Percentiles rank a stretch among this genome's conserved stretches.
Conservation (phyloP, 2,329 filamentous ascomycete species). For the Aspergillus chevalieri region DNA sequence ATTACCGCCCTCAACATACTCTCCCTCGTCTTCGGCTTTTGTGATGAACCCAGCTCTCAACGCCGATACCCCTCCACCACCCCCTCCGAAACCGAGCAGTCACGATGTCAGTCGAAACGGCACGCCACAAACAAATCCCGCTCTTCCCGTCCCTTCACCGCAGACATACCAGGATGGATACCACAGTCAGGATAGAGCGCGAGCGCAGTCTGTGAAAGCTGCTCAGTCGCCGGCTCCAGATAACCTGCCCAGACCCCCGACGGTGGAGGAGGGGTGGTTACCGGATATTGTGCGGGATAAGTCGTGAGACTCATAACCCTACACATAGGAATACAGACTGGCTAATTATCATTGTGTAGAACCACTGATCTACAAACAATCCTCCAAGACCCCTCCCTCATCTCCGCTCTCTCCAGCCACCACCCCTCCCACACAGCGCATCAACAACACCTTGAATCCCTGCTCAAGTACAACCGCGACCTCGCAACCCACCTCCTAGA, state of each 20-base stretch:
- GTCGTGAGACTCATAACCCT: constrained; percentile 52
- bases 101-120: constrained; percentile 62
- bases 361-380: constrained; percentile 62
- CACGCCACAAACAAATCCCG: constrained; percentile 52
- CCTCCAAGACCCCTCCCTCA: constrained; percentile 61
- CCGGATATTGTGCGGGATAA: constrained; percentile 72
- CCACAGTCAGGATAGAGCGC: constrained; percentile 12
- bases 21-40: constrained; percentile 18
- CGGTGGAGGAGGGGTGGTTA: constrained; percentile 63
- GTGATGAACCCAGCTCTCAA: constrained; percentile 33
- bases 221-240: constrained; percentile 7
- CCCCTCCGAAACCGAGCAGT: constrained; percentile 65
- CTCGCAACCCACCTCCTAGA: constrained; percentile 50
- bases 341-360: constrained; percentile 13
- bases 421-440: constrained; percentile 68
- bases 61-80: constrained; percentile 57
- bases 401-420: constrained; percentile 67
- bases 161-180: constrained; percentile 14
- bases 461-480: constrained; percentile 65
- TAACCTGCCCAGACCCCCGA: constrained; percentile 24
- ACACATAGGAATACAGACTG: neutral
- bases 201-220: constrained; percentile 4
- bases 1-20: constrained; percentile 14
- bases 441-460: constrained; percentile 56
- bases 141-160: constrained; percentile 37